Evolutionary conservation across 129 eudicot genomes (phyloP), one percentile per base, ranked within the genome.

Genomic region (Helianthus annuus): DNA sequence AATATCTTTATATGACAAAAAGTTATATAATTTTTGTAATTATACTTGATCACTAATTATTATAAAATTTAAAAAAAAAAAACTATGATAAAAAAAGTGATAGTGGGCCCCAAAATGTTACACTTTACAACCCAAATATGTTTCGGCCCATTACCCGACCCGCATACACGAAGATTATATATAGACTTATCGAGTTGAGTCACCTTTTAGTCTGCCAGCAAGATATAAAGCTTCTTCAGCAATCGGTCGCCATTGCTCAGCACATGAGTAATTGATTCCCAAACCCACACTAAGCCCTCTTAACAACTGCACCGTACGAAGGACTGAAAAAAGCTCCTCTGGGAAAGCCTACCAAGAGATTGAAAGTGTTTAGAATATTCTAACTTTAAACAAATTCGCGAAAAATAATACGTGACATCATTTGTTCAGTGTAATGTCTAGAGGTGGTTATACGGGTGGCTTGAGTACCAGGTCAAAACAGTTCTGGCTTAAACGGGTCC

Each of bases 281-380:
- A 90, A 75, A 64, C 98, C 98, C 10, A 94, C 96, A 71, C 98
- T 90, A 17, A 94, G 90, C 75, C 98, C 98, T 83, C 98, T 94
- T 65, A 94, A 75, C 61, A 94, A 78, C 45, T 87, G 97, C 56
- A 94, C 86, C 0, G 97, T 94, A 14, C 98, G 96, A 66, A 94
- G 98, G 72, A 94, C 97, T 11, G 91, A 94, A 82, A 94, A 94
- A 24, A 94, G 82, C 74, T 94, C 98, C 83, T 94, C 98, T 0
- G 97, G 98, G 73, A 94, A 94, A 48, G 91, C 96, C 98, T 19
- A 34, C 34, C 24, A 58, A 48, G 13, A 59, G 44, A 29, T 71
- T 19, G 39, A 5, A 13, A 5, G 17, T 14, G 62, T 22, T 55
- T 48, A 54, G 38, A 16, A 1, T 32, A 16, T 13, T 7, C 22